A percentile compares a stretch with the other conserved stretches of the same genome.
These are phyloP conservation scores for Xerocomellus intermedius DNA, from an alignment of 768 basidiomycete species.

Conservation along the genomic window DNA sequence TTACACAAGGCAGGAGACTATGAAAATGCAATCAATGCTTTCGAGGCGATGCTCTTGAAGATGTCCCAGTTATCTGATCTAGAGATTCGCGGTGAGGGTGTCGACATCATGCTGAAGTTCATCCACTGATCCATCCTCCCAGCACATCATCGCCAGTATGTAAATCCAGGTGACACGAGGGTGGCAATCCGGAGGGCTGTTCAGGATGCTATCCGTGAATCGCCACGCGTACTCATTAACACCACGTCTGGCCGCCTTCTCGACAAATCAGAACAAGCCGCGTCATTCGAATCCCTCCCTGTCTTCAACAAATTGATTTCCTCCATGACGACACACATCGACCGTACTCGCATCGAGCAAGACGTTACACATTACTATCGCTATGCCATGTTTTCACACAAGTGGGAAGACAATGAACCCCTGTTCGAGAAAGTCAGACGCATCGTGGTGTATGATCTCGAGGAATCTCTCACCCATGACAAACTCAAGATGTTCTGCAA, in stretches of 20 bases:
- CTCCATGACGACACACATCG: background rate
- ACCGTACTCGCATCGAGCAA: background rate
- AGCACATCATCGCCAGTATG: too few relatives aligned
- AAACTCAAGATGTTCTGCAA: constrained; percentile 6
- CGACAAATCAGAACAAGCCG: background rate
- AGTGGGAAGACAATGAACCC: constrained; percentile 4
- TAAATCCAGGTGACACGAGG: too few relatives aligned
- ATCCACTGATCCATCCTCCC: too few relatives aligned
- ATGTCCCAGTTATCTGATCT: background rate
- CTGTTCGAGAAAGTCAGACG: background rate
- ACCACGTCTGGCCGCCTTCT: background rate
- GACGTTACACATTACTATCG: background rate
- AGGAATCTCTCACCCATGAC: background rate
- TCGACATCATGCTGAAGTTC: too few relatives aligned
- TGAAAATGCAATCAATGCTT: background rate
- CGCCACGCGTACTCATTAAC: background rate
- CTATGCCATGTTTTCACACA: constrained; percentile 6
- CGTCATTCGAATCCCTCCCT: background rate
- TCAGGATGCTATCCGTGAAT: background rate
- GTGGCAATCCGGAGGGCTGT: too few relatives aligned
- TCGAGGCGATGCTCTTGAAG: background rate
- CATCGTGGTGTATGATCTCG: background rate
- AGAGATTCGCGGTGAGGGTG: background rate
- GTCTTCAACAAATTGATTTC: background rate
- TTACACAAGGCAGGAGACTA: background rate